Conservation (phyloP, 2,329 filamentous ascomycete genomes). For the Fragosphaeria purpurea region DNA sequence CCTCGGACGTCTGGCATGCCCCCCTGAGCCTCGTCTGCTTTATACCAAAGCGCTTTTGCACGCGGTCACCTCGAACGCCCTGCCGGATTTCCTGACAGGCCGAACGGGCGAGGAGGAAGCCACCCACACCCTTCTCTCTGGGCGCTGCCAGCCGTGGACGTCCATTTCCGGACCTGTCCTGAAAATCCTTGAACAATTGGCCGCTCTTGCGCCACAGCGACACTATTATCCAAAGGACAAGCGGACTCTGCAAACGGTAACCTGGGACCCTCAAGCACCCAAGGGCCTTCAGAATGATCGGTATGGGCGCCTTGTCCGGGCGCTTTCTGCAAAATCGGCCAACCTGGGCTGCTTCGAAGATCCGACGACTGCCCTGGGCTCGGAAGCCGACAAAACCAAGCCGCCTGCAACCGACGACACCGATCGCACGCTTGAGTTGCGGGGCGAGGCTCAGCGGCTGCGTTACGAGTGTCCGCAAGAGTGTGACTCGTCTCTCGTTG, state of each 20-base stretch:
- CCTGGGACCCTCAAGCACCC: constrained; percentile 24
- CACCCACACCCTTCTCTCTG: constrained; percentile 37
- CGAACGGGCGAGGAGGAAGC: constrained; percentile 54
- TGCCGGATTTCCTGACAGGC: constrained; percentile 48
- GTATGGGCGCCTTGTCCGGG: constrained; percentile 19
- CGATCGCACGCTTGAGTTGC: background rate
- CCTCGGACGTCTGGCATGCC: constrained; percentile 46
- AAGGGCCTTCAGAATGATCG: constrained; percentile 28
- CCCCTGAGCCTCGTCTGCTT: constrained; percentile 42
- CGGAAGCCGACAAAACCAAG: background rate
- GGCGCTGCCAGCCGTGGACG: constrained; percentile 39
- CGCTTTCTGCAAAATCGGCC: constrained; percentile 22
- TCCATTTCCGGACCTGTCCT: constrained; percentile 14
- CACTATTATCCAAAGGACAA: constrained; percentile 27
- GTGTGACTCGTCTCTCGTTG: background rate
- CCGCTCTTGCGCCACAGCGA: constrained; percentile 20
- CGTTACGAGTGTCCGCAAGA: constrained; percentile 7
- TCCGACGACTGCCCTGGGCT: too few species aligned
- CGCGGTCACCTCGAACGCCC: constrained; percentile 46
- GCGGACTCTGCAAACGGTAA: constrained; percentile 24
- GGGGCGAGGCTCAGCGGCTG: constrained; percentile 8
- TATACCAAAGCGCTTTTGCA: constrained; percentile 51
- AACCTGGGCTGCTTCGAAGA: constrained; percentile 17
- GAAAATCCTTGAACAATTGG: constrained; percentile 14
- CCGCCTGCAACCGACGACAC: background rate